Percentiles rank a stretch among this genome's conserved stretches.
These are phyloP conservation scores for Arctium lappa DNA, from an alignment of 129 eudicot genomes.

Conservation along the genomic window DNA sequence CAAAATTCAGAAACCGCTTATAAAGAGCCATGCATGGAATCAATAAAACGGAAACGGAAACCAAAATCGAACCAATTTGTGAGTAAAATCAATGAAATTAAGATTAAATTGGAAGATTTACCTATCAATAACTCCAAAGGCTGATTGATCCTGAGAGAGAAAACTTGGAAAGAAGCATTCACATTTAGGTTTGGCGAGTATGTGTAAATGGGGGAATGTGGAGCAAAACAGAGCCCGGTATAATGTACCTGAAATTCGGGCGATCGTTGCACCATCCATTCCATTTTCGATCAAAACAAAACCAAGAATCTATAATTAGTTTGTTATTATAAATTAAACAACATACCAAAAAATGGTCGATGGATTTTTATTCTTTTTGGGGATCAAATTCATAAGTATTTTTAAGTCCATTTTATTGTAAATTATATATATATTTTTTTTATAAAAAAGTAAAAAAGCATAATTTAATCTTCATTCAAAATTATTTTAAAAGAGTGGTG, in stretches of 20 bases:
- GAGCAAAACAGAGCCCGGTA: neutral
- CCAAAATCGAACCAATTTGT: neutral
- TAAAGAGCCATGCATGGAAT: conserved; percentile 18
- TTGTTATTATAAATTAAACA: neutral
- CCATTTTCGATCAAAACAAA: neutral
- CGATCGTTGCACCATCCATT: conserved; percentile 32
- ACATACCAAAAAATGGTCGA: too few relatives aligned
- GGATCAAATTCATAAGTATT: too few relatives aligned
- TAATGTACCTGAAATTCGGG: conserved; percentile 26
- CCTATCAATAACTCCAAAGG: conserved; percentile 2
- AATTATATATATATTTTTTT: too few relatives aligned
- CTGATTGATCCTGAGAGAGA: conserved; percentile 13
- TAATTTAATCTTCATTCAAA: too few relatives aligned
- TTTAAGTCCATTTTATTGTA: too few relatives aligned
- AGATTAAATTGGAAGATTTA: neutral
- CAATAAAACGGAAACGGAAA: neutral
- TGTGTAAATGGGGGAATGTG: conserved; percentile 25
- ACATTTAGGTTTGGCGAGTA: conserved; percentile 3
- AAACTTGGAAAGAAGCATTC: neutral
- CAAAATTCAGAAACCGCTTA: neutral
- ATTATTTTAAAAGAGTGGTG: too few relatives aligned
- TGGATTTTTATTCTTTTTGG: too few relatives aligned
- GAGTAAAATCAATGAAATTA: neutral
- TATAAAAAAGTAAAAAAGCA: too few relatives aligned
- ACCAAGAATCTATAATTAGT: conserved; percentile 28